A percentile compares a stretch with the other conserved stretches of the same genome.
These are phyloP conservation scores for Globisporangium paddicum DNA, from an alignment of 352 stramenopile species.

Conservation along the genomic window DNA sequence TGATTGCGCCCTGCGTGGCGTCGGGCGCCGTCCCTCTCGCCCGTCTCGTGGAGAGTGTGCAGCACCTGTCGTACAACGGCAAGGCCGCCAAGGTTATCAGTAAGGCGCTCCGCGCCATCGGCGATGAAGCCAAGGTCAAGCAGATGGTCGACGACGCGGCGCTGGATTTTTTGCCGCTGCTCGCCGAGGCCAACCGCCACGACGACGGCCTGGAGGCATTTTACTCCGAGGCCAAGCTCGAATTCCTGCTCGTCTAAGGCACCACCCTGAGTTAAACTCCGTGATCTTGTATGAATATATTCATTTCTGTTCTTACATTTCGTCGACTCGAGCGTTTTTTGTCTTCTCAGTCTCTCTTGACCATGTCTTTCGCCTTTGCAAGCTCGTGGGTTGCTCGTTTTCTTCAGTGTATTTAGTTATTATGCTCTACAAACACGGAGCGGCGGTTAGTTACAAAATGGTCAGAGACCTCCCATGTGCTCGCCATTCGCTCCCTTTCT, in stretches of 20 bases:
- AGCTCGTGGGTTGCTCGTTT: background rate
- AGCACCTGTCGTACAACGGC: constrained; percentile 48
- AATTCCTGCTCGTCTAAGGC: constrained; percentile 14
- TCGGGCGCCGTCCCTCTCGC: constrained; percentile 32
- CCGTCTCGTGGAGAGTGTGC: constrained; percentile 37
- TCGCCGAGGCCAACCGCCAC: constrained; percentile 10
- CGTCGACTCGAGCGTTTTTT: background rate
- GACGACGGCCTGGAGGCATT: constrained; percentile 14
- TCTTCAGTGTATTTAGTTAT: constrained; percentile 5
- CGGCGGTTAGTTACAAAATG: constrained; percentile 9
- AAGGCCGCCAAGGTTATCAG: constrained; percentile 63
- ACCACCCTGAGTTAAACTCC: background rate
- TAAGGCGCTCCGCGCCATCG: constrained; percentile 34
- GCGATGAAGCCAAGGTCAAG: constrained; percentile 40
- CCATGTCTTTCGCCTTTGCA: background rate
- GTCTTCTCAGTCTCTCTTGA: background rate
- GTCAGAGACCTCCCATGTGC: background rate
- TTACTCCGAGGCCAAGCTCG: constrained; percentile 12
- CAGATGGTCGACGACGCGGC: constrained; percentile 22
- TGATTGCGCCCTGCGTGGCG: constrained; percentile 60
- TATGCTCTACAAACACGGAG: constrained; percentile 9
- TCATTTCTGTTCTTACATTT: constrained; percentile 14
- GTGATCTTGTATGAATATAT: constrained; percentile 19
- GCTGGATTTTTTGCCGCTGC: constrained; percentile 16
- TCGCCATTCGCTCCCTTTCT: background rate